Percentiles rank a stretch among this genome's conserved stretches.
Conservation (phyloP, 768 basidiomycete genomes). For the Rhodosporidiobolus odoratus region DNA sequence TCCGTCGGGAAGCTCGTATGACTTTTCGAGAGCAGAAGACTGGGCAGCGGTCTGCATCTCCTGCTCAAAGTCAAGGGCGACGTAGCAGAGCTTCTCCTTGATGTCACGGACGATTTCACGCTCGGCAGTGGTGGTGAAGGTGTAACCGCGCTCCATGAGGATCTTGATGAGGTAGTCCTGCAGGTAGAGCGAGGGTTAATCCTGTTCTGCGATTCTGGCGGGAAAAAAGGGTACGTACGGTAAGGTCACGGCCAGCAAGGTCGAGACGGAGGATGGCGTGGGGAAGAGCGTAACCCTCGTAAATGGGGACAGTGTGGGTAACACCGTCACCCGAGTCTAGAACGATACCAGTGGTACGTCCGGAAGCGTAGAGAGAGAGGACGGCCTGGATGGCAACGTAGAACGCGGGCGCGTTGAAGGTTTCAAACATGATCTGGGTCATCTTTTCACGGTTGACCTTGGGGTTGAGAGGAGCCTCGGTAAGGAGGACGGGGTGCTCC, state of each 20-base stretch:
- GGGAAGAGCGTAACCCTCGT: conserved; percentile 86
- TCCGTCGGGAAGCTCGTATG: conserved; percentile 84
- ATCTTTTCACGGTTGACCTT: conserved; percentile 90
- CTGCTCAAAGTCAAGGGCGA: conserved; percentile 89
- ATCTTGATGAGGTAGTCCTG: conserved; percentile 65
- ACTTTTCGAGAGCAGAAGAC: conserved; percentile 84
- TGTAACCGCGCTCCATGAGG: conserved; percentile 83
- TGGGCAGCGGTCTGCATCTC: conserved; percentile 86
- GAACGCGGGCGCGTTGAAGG: conserved; percentile 87
- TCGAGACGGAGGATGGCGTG: conserved; percentile 91
- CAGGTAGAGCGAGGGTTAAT: neutral
- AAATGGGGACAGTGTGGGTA: conserved; percentile 91
- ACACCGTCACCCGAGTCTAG: conserved; percentile 96
- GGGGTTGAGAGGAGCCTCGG: conserved; percentile 87
- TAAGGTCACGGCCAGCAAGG: conserved; percentile 86
- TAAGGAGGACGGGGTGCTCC: conserved; percentile 85
- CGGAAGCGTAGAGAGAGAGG: conserved; percentile 78
- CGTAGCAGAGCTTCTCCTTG: conserved; percentile 95
- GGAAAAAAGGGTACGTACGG: conserved; percentile 50
- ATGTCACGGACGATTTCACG: conserved; percentile 80
- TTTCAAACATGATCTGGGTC: conserved; percentile 96
- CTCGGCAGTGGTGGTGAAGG: conserved; percentile 76
- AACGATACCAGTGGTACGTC: conserved; percentile 88
- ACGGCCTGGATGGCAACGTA: conserved; percentile 90
- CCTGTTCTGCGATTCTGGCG: neutral